These are phyloP conservation scores for Zoysia matrella DNA, from an alignment of 202 grass and related monocot genomes.

Conservation along the genomic window DNA sequence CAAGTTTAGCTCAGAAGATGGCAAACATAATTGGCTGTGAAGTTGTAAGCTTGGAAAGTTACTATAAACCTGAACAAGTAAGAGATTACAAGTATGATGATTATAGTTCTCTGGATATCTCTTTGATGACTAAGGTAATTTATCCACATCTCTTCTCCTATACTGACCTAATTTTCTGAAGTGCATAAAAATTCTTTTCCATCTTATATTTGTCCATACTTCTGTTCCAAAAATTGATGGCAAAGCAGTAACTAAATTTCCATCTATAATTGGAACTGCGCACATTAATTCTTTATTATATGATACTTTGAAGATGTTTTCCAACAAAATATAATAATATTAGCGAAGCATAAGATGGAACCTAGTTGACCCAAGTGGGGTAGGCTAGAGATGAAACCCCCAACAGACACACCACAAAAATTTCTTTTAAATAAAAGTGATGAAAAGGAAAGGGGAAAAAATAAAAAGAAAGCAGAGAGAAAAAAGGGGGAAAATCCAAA, in stretches of 20 bases:
- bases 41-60: slow-evolving; percentile 97
- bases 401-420: no score
- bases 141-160: slow-evolving; percentile 25
- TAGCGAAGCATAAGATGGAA: neutral
- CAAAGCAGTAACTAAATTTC: slow-evolving; percentile 9
- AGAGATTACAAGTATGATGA: slow-evolving; percentile 99
- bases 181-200: slow-evolving; percentile 34
- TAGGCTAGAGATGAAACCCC: no score
- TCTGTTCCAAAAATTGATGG: neutral
- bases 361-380: neutral
- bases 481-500: no score
- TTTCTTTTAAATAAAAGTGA: no score
- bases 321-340: neutral
- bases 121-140: slow-evolving; percentile 82
- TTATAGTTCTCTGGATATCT: slow-evolving; percentile 90
- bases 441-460: no score
- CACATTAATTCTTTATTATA: neutral
- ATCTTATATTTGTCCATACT: slow-evolving; percentile 17
- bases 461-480: no score
- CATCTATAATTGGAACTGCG: neutral
- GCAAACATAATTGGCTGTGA: slow-evolving; percentile 99
- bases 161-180: neutral
- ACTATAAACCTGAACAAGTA: slow-evolving; percentile 96
- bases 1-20: slow-evolving; percentile 98
- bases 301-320: slow-evolving; percentile 20